Conservation (phyloP, 2,329 filamentous ascomycete species). For the Lasiodiplodia sp. region DNA sequence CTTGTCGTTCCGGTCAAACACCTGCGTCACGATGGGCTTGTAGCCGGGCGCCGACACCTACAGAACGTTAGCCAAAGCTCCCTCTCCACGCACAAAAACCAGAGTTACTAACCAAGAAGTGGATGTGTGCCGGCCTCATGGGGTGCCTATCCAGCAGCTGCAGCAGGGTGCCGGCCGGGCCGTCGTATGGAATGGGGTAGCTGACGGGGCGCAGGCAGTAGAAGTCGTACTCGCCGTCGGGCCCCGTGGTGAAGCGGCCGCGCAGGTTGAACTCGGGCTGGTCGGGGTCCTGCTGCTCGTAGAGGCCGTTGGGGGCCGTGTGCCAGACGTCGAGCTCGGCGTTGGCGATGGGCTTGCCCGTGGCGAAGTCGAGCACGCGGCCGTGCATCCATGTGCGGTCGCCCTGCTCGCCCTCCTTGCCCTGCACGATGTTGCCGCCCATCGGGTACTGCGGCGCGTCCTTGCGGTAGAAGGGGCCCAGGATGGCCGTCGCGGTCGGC, state of each 20-base stretch:
- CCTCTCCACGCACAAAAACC: not conserved
- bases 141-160: constrained; percentile 67
- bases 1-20: constrained; percentile 73
- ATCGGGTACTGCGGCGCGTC: constrained; percentile 75
- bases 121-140: constrained; percentile 69
- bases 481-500: constrained; percentile 77
- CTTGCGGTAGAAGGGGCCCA: constrained; percentile 84
- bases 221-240: constrained; percentile 65
- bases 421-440: constrained; percentile 69
- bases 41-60: constrained; percentile 65
- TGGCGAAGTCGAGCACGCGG: constrained; percentile 62
- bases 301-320: constrained; percentile 72
- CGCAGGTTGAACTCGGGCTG: constrained; percentile 78
- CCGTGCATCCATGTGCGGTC: constrained; percentile 72
- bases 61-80: constrained; percentile 8
- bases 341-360: constrained; percentile 68
- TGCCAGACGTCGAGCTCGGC: constrained; percentile 82
- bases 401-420: constrained; percentile 53
- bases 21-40: constrained; percentile 77
- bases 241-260: constrained; percentile 73
- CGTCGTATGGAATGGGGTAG: constrained; percentile 65
- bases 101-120: constrained; percentile 60
- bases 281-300: constrained; percentile 74
- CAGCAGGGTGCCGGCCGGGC: constrained; percentile 65
- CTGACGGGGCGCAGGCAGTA: constrained; percentile 53